These are phyloP conservation scores for Aspergillus ellipticus DNA, from an alignment of 495 filamentous ascomycete genomes.

Conservation along the genomic window DNA sequence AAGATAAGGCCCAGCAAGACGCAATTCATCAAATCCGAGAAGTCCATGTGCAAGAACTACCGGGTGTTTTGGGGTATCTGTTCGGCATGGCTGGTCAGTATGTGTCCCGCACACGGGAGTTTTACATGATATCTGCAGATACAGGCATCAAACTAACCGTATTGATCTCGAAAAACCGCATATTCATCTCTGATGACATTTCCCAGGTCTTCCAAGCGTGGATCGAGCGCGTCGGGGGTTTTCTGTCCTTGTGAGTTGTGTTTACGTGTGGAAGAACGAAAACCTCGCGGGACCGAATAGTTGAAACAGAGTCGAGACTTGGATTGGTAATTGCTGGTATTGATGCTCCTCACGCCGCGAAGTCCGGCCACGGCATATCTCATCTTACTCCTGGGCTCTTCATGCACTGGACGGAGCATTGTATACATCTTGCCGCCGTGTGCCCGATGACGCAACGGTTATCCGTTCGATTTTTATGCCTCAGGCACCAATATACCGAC, in stretches of 20 bases:
- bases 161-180: slow-evolving; percentile 63
- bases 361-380: slow-evolving; percentile 13
- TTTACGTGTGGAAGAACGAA: slow-evolving; percentile 10
- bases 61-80: slow-evolving; percentile 63
- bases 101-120: background rate
- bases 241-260: slow-evolving; percentile 8
- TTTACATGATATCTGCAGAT: background rate
- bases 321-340: background rate
- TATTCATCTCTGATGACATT: slow-evolving; percentile 75
- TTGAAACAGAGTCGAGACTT: background rate
- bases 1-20: slow-evolving; percentile 62
- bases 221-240: slow-evolving; percentile 38
- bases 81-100: background rate
- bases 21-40: slow-evolving; percentile 84
- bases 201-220: slow-evolving; percentile 59
- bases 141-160: slow-evolving; percentile 49
- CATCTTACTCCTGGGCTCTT: slow-evolving; percentile 16
- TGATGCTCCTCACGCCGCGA: background rate
- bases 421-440: background rate
- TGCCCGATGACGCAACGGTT: slow-evolving; percentile 1
- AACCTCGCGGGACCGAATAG: slow-evolving; percentile 7
- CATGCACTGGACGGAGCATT: background rate
- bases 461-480: background rate
- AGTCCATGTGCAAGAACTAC: slow-evolving; percentile 87
- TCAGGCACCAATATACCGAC: background rate